phyloP scores from a whole-genome alignment of 192 early-diverging fungal species.

The Coemansia sp. region DNA sequence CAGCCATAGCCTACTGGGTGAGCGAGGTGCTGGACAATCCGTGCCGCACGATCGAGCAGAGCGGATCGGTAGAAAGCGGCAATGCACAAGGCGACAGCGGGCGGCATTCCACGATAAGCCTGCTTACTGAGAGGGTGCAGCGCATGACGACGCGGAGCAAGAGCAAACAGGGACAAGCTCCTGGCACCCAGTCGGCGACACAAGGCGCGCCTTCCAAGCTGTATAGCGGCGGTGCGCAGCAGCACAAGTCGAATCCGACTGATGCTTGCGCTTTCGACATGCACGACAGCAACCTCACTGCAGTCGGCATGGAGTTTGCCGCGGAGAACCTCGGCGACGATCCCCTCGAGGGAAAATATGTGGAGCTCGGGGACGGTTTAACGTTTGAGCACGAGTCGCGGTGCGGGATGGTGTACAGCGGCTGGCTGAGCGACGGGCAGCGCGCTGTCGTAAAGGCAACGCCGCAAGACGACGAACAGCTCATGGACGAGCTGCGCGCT shows the following conservation, averaged over 20 bases:
- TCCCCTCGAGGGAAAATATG: background rate
- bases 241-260: background rate
- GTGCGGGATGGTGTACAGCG: background rate
- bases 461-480: background rate
- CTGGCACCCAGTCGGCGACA: background rate
- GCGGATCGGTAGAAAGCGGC: background rate
- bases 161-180: background rate
- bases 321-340: background rate
- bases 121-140: no score
- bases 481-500: background rate
- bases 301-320: background rate
- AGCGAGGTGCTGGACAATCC: constrained; percentile 1
- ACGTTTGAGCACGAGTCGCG: background rate
- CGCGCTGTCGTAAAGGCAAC: background rate
- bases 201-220: background rate
- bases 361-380: background rate
- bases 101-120: no score
- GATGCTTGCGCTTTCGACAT: background rate
- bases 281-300: background rate
- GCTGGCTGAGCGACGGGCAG: background rate
- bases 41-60: background rate
- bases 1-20: constrained; percentile 1
- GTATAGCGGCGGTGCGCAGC: background rate
- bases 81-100: background rate
- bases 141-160: background rate